These are phyloP conservation scores for Colletotrichum coccodes DNA, from an alignment of 2,329 filamentous ascomycete species.

Conservation along the genomic window DNA sequence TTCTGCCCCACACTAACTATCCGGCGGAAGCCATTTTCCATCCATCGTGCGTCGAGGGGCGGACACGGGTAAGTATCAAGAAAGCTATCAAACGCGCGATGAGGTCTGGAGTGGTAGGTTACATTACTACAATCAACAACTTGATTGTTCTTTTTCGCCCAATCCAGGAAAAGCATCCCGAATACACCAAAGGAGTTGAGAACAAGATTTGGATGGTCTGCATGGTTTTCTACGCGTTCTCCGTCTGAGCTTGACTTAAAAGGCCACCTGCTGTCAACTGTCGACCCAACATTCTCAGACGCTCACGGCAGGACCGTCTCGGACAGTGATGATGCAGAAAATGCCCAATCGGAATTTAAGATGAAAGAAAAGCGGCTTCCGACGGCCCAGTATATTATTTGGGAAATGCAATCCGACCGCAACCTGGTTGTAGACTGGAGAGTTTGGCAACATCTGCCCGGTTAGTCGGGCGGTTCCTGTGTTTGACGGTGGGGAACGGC, in stretches of 20 bases:
- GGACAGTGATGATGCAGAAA: conserved; percentile 35
- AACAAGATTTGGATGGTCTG: conserved; percentile 28
- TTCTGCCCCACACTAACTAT: conserved; percentile 38
- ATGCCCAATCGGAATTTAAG: conserved; percentile 36
- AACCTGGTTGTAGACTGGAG: conserved; percentile 37
- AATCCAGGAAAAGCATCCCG: conserved; percentile 34
- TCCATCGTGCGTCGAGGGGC: conserved; percentile 37
- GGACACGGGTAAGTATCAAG: conserved; percentile 33
- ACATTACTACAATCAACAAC: conserved; percentile 39
- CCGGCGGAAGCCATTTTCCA: conserved; percentile 41
- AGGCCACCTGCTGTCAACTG: conserved; percentile 39
- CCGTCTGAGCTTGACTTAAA: neutral
- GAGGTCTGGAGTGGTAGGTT: conserved; percentile 19
- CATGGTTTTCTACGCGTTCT: neutral
- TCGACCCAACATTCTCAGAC: too few relatives aligned
- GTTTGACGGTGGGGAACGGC: too few relatives aligned
- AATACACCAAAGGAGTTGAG: conserved; percentile 36
- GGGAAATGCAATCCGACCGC: conserved; percentile 35
- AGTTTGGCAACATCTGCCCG: conserved; percentile 37
- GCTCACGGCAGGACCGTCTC: conserved; percentile 37
- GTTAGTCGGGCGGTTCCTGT: conserved; percentile 7
- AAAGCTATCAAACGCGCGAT: neutral
- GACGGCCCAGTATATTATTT: conserved; percentile 37
- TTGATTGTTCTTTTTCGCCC: conserved; percentile 37
- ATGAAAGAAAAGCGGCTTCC: conserved; percentile 36